phyloP scores from a whole-genome alignment of 495 filamentous ascomycete genomes.

The Hypoxylon lienhwacheense region DNA sequence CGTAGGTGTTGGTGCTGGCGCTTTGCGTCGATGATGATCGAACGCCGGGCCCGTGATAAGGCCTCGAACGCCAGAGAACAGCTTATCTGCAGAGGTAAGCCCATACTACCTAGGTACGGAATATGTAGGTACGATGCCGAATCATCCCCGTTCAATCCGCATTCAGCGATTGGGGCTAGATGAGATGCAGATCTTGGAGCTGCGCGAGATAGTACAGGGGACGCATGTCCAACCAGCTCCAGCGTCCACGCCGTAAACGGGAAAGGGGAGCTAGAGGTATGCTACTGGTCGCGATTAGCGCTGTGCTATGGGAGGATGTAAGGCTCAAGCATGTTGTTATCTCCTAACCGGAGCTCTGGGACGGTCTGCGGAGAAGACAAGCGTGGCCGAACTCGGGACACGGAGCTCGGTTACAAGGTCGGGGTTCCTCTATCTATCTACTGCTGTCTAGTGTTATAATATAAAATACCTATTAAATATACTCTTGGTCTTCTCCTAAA shows the following conservation, averaged over 20 bases:
- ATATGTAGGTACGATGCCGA: constrained; percentile 30
- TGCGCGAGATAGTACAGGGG: constrained; percentile 27
- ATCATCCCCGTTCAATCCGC: constrained; percentile 27
- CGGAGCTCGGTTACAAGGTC: neutral
- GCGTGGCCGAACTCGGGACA: constrained; percentile 32
- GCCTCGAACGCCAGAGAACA: too few species aligned
- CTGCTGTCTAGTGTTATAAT: too few species aligned
- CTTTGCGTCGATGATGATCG: too few species aligned
- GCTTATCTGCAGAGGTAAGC: constrained; percentile 7
- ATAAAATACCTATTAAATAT: too few species aligned
- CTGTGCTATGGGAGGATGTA: constrained; percentile 12
- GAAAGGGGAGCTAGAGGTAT: constrained; percentile 15
- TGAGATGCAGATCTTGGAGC: constrained; percentile 19
- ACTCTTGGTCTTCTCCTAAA: neutral
- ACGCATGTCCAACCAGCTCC: constrained; percentile 24
- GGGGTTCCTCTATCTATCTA: neutral
- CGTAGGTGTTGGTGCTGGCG: too few species aligned
- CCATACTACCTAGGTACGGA: constrained; percentile 22
- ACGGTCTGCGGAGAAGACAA: constrained; percentile 8
- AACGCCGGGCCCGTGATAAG: too few species aligned
- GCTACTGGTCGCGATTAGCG: constrained; percentile 7
- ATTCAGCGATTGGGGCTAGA: constrained; percentile 1
- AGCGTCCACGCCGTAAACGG: constrained; percentile 25
- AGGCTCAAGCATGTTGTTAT: constrained; percentile 27
- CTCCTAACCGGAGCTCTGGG: constrained; percentile 34